Percentiles rank a stretch among this genome's conserved stretches.
Conservation (phyloP, 768 basidiomycete genomes). For the Mycena albidolilacea region DNA sequence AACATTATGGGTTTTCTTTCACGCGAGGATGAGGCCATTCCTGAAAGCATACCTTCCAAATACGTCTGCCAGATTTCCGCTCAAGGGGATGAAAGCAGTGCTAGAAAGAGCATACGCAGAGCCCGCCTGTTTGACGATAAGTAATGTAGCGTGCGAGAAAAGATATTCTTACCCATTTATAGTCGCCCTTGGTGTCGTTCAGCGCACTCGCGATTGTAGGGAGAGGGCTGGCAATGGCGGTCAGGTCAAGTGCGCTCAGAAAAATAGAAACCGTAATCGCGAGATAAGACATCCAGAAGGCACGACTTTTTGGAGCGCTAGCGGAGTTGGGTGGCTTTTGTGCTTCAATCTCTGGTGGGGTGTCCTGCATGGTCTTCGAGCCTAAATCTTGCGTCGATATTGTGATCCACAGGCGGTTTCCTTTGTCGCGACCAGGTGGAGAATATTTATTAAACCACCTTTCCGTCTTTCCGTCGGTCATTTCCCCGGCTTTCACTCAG, state of each 20-base stretch:
- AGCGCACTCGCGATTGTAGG: slow-evolving; percentile 34
- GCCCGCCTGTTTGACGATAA: slow-evolving; percentile 46
- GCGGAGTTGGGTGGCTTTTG: no score
- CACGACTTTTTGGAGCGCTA: slow-evolving; percentile 12
- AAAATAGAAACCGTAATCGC: slow-evolving; percentile 31
- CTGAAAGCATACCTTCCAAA: slow-evolving; percentile 44
- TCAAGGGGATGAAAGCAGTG: slow-evolving; percentile 56
- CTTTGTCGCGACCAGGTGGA: no score
- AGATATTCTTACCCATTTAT: slow-evolving; percentile 28
- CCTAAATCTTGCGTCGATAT: no score
- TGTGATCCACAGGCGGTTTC: no score
- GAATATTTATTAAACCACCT: no score
- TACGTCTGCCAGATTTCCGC: slow-evolving; percentile 48
- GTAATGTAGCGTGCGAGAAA: background rate
- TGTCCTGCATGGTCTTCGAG: no score
- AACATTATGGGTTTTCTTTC: slow-evolving; percentile 47
- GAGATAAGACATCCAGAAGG: slow-evolving; percentile 36
- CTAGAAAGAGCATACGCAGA: slow-evolving; percentile 56
- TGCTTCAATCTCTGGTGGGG: no score
- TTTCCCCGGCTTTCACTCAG: no score
- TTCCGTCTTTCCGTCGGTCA: no score
- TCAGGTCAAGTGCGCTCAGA: slow-evolving; percentile 33
- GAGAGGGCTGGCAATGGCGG: slow-evolving; percentile 28
- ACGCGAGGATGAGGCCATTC: no score
- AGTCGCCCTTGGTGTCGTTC: slow-evolving; percentile 32